Evolutionary conservation across 192 early-diverging fungal genomes (phyloP).

Genomic region (Paraglomus brasilianum): DNA sequence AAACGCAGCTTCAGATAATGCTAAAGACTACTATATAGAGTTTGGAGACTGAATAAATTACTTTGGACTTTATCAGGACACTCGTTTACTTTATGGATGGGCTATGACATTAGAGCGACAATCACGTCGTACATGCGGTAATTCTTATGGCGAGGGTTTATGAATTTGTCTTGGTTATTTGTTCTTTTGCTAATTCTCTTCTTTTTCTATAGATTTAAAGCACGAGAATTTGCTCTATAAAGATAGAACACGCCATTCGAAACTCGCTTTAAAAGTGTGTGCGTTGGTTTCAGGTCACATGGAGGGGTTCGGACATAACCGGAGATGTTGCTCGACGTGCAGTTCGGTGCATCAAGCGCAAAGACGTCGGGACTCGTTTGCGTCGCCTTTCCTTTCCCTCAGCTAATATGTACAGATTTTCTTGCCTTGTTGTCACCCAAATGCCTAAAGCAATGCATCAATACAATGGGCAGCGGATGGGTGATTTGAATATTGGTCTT

Average conservation of each 20-base stretch:
- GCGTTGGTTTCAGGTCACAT: slow-evolving; percentile 11
- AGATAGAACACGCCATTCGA: too few species aligned
- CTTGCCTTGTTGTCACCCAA: slow-evolving; percentile 73
- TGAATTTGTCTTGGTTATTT: too few species aligned
- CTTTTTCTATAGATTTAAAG: too few species aligned
- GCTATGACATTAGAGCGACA: slow-evolving; percentile 83
- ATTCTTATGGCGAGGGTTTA: too few species aligned
- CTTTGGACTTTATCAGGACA: slow-evolving; percentile 92
- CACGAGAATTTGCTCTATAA: too few species aligned
- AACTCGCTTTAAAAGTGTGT: slow-evolving; percentile 64
- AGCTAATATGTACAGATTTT: slow-evolving; percentile 96
- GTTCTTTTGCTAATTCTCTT: too few species aligned
- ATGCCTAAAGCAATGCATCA: slow-evolving; percentile 78
- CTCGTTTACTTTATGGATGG: slow-evolving; percentile 82
- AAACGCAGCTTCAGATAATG: slow-evolving; percentile 33
- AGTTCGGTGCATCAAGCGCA: slow-evolving; percentile 30
- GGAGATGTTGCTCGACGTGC: neutral
- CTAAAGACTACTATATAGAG: slow-evolving; percentile 55
- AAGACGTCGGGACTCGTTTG: slow-evolving; percentile 57
- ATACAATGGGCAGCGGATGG: slow-evolving; percentile 72
- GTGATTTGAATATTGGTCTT: slow-evolving; percentile 93
- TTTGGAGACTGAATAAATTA: slow-evolving; percentile 84
- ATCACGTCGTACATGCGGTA: too few species aligned
- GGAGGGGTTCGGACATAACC: neutral
- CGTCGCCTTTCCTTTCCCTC: slow-evolving; percentile 86